Evolutionary conservation across 345 rosid genomes (phyloP), one percentile per base, ranked within the genome.

Genomic region (Citrus mangshanensis): DNA sequence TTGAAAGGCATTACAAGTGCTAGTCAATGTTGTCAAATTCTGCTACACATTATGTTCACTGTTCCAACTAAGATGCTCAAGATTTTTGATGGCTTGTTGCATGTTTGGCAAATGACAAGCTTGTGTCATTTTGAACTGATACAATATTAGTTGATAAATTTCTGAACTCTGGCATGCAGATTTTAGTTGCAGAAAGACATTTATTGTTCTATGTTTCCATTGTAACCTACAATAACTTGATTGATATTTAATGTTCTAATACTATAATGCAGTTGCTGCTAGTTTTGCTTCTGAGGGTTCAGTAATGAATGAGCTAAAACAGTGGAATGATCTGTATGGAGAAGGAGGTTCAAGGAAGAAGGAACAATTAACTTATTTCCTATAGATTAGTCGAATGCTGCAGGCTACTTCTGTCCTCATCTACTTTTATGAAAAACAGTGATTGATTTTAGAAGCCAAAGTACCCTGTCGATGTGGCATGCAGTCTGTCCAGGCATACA

Each of bases 271-370:
- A 95, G 93, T 95, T 70, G 95, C 98, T 7, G 91, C 99, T 3
- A 92, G 97, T 89, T 93, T 93, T 83, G 90, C 99, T 56, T 24
- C 97, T 22, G 93, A 92, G 82, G 99, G 96, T 73, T 80, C 93
- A 4, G 75, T 88, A 67, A 93, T 90, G 99, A 80, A 51, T 8
- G 98, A 93, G 87, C 88, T 95, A 75, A 93, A 90, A 79, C 94
- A 92, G 75, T 95, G 99, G 99, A 95, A 95, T 21, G 98, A 93
- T 6, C 77, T 91, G 74, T 91, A 88, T 61, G 98, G 98, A 73
- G 98, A 92, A 90, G 98, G 98, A 51, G 99, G 99, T 49, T 91
- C 98, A 16, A 93, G 97, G 84, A 95, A 92, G 87, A 92, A 92
- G 76, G 88, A 92, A 73, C 97, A 92, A 74, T 83, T 93, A 32